Evolutionary conservation across 495 filamentous ascomycete genomes (phyloP), one percentile per base, ranked within the genome.

Genomic region (Neurospora pannonica): DNA sequence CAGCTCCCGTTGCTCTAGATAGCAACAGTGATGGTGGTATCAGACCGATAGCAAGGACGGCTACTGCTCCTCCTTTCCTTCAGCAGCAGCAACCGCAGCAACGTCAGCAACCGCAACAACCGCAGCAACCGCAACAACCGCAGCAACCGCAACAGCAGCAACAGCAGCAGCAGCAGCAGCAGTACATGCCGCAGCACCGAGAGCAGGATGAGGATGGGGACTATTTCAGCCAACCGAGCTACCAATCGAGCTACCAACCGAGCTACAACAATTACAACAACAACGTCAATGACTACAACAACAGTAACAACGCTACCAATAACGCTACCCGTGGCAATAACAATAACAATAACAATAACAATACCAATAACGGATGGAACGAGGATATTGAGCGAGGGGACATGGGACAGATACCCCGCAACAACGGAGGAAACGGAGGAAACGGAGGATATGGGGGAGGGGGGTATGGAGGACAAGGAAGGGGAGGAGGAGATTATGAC

Each of bases 341-440:
- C 67, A 78, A 73, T n/a, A n/a, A n/a, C 72, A 71, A 73, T 24
- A 73, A 70, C 46, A 77, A 76, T 70, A 78, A 78, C 60, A 72
- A 76, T 40, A 71, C 79, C 21, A 31, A 67, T 36, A 83, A 80
- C 67, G 79, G 81, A 38, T 85, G 81, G 74, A 80, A 79, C 42
- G 72, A 76, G 54, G 81, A 83, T 69, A 54, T 83, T 17, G 82
- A 83, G 62, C 75, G 79, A 74, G 81, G 77, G 42, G 42, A 67
- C 54, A 67, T 31, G 54, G 34, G 54, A 15, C 54, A 46, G 42
- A 67, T 60, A 13, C 21, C 48, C 54, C 28, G 15, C 54, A 7
- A 36, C 28, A 67, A 67, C 7, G 48, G 24, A 31, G 7, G 6
- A 7, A 7, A 46, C 8, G 54, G 54, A 31, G 54, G 54, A 62